Base-by-base conservation (phyloP, 345 rosid species). In the Hirschfeldia incana region DNA sequence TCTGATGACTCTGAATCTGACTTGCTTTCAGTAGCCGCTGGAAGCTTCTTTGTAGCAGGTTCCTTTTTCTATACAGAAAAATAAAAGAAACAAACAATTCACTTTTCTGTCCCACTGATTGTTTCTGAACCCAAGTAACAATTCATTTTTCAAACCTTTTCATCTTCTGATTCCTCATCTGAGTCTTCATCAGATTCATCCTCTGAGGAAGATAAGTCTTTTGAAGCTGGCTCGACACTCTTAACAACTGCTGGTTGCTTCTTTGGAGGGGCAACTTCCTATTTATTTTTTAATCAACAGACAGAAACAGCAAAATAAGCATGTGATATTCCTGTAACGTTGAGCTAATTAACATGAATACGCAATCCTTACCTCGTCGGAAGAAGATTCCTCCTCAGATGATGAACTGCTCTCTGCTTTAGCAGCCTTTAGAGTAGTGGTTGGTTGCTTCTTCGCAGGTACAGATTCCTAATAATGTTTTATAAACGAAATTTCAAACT, bases 351-450 rank as follows among this genome's bases (percentile, higher is more conserved):
- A 26, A 26, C 42, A 42, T 65, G 12, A 51, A 28, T 61, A 42
- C 11, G n/a, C 15, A 46, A 28, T 28, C 60, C 69, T 53, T 42
- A 83, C 88, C 69, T 82, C 79, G 16, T 80, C 80, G 0, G 76
- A 73, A 15, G 83, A 84, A 13, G 91, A 85, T 2, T 82, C 88
- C 34, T 73, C 78, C 67, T 84, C 51, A 9, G 64, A 59, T 0
- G 85, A 85, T 13, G 89, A 86, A 64, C 81, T 77, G 70, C 72
- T 87, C 72, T 71, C 60, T 21, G 28, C 74, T 74, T 55, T 49
- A 3, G 80, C 5, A n/a, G 39, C 29, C 64, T 59, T 59, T 9
- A 59, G 33, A 59, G 64, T 59, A 8, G 64, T 26, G 10, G 33
- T 59, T 27, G 64, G 64, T 58, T 63, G 69, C 70, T 72, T 77